Conservation (phyloP, 305 asterid genomes). For the Fraxinus sp. region DNA sequence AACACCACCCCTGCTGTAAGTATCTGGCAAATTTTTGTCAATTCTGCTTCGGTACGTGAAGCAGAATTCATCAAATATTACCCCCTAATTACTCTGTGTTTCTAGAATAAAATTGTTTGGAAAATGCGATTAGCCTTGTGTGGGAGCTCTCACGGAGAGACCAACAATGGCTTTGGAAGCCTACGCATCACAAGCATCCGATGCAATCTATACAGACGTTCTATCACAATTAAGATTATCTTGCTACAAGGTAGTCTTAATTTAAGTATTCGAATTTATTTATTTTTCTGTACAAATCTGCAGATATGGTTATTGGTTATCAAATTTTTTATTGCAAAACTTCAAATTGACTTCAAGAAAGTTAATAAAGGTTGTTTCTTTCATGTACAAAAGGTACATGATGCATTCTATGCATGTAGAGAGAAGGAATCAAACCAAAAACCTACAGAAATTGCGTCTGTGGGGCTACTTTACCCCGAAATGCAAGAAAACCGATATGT, state of each 20-base stretch:
- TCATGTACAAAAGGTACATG: conserved; percentile 61
- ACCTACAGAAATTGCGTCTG: conserved; percentile 73
- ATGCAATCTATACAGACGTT: conserved; percentile 60
- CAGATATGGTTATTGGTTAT: not conserved
- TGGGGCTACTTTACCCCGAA: conserved; percentile 80
- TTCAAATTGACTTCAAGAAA: conserved; percentile 1
- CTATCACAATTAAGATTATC: conserved; percentile 56
- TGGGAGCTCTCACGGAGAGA: not conserved
- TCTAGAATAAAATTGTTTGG: not conserved
- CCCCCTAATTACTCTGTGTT: not conserved
- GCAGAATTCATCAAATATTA: not conserved
- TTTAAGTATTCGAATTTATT: not conserved
- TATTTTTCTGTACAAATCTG: not conserved
- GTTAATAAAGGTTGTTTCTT: conserved; percentile 5
- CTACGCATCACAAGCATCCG: conserved; percentile 44
- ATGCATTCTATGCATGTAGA: conserved; percentile 74
- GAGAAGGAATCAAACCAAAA: conserved; percentile 70
- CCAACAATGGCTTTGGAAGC: conserved; percentile 63
- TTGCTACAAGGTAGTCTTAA: conserved; percentile 60
- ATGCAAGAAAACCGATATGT: conserved; percentile 68
- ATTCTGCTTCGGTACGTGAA: too few species aligned
- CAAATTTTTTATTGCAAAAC: not conserved
- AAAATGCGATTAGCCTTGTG: not conserved
- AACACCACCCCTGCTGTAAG: too few species aligned
- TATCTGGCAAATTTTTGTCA: too few species aligned